Percentiles rank a stretch among this genome's conserved stretches.
phyloP scores from a whole-genome alignment of 2,329 filamentous ascomycete genomes.

The Trichoderma afroharzianum region DNA sequence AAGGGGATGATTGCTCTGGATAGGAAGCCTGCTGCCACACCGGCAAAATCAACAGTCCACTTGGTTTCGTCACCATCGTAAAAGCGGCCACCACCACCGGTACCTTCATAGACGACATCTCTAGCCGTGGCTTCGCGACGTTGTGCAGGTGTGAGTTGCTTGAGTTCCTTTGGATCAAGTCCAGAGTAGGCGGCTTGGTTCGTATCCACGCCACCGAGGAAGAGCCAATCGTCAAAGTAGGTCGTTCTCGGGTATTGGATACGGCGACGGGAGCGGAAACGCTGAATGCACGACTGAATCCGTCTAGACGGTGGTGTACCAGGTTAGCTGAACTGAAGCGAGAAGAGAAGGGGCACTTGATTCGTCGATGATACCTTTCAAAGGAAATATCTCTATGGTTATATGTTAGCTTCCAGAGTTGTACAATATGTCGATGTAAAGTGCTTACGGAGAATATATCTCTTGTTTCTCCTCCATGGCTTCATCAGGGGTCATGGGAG shows the following conservation, averaged over 20 bases:
- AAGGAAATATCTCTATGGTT: constrained; percentile 48
- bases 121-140: constrained; percentile 61
- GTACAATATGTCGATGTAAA: too few relatives aligned
- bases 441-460: constrained; percentile 62
- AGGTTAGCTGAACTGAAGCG: background rate
- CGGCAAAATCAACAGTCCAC: constrained; percentile 78
- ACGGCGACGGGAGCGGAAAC: constrained; percentile 73
- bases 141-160: constrained; percentile 55
- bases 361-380: constrained; percentile 44
- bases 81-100: constrained; percentile 41
- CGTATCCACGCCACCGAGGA: constrained; percentile 74
- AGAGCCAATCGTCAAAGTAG: constrained; percentile 76
- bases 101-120: constrained; percentile 52
- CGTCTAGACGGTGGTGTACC: constrained; percentile 49
- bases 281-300: constrained; percentile 79
- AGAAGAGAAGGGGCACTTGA: background rate
- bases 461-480: constrained; percentile 58
- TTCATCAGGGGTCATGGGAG: constrained; percentile 70
- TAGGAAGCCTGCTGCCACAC: constrained; percentile 75
- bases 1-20: constrained; percentile 52
- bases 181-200: constrained; percentile 56
- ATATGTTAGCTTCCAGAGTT: constrained; percentile 21
- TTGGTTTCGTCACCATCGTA: constrained; percentile 51
- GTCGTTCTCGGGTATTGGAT: constrained; percentile 59
- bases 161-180: constrained; percentile 52